A percentile compares a stretch with the other conserved stretches of the same genome.
phyloP scores from a whole-genome alignment of 176 grass and related monocot species.

The Lolium perenne region DNA sequence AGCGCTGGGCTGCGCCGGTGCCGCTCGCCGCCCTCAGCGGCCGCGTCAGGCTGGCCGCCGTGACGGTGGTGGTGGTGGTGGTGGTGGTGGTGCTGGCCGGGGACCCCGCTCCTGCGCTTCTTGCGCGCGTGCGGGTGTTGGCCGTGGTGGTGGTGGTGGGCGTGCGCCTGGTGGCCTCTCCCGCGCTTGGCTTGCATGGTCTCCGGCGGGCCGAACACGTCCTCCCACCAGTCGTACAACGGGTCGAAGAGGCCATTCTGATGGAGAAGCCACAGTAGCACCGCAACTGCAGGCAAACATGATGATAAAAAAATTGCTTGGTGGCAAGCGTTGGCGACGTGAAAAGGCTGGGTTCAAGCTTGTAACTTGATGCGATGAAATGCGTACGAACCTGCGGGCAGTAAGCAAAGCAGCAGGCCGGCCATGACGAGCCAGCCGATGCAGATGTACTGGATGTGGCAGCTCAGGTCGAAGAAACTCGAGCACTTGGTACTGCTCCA shows the following conservation, averaged over 20 bases:
- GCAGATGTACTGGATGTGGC: conserved; percentile 76
- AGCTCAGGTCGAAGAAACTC: conserved; percentile 73
- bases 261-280: conserved; percentile 72
- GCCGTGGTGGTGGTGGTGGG: conserved; percentile 32
- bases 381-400: conserved; percentile 53
- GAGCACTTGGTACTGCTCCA: conserved; percentile 61
- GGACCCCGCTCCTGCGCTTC: not conserved
- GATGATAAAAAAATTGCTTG: not conserved
- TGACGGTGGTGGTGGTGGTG: conserved; percentile 45
- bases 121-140: conserved; percentile 37
- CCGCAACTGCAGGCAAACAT: conserved; percentile 37
- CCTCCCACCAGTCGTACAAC: conserved; percentile 70
- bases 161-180: conserved; percentile 32
- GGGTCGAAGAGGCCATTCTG: conserved; percentile 79
- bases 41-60: not conserved
- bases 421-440: conserved; percentile 66
- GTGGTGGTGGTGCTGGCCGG: not conserved
- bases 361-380: not conserved
- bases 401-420: conserved; percentile 46
- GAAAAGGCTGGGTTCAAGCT: not conserved
- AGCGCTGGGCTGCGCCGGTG: conserved; percentile 43
- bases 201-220: conserved; percentile 38
- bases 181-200: conserved; percentile 27
- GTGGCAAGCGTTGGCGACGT: not conserved
- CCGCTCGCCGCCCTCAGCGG: not conserved